Evolutionary conservation across 306 rosid genomes (phyloP).

Genomic region (Adenanthera pavonina): DNA sequence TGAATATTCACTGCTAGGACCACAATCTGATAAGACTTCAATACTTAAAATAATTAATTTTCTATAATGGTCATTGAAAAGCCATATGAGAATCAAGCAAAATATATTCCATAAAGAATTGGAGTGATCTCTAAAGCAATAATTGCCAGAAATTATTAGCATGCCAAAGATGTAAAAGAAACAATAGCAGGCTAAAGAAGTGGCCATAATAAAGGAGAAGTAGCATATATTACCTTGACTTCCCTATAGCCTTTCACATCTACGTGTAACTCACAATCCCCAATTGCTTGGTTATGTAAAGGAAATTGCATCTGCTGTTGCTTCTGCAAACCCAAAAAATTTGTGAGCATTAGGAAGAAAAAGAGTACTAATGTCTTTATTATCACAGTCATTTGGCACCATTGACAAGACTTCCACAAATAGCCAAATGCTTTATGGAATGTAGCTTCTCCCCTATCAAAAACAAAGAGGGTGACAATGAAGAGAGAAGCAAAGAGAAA

Average conservation of each 20-base stretch:
- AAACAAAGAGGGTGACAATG: neutral
- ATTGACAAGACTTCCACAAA: neutral
- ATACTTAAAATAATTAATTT: neutral
- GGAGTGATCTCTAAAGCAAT: neutral
- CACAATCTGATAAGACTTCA: neutral
- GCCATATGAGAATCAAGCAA: neutral
- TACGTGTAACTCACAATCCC: neutral
- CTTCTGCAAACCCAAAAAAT: neutral
- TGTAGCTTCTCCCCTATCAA: neutral
- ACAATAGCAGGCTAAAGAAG: neutral
- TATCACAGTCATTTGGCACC: neutral
- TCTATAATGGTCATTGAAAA: neutral
- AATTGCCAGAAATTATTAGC: neutral
- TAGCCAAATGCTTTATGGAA: neutral
- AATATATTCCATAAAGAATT: neutral
- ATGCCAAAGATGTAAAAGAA: neutral
- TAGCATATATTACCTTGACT: neutral
- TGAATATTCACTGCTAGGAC: neutral
- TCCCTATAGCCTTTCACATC: neutral
- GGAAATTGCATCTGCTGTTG: neutral
- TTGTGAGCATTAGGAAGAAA: neutral
- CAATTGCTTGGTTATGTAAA: neutral
- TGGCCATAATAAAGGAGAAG: neutral
- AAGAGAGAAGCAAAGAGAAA: neutral
- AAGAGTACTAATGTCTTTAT: neutral